Percentiles rank a stretch among this genome's conserved stretches.
Evolutionary conservation across 768 basidiomycete genomes (phyloP).

Genomic region (Hebeloma cylindrosporum): DNA sequence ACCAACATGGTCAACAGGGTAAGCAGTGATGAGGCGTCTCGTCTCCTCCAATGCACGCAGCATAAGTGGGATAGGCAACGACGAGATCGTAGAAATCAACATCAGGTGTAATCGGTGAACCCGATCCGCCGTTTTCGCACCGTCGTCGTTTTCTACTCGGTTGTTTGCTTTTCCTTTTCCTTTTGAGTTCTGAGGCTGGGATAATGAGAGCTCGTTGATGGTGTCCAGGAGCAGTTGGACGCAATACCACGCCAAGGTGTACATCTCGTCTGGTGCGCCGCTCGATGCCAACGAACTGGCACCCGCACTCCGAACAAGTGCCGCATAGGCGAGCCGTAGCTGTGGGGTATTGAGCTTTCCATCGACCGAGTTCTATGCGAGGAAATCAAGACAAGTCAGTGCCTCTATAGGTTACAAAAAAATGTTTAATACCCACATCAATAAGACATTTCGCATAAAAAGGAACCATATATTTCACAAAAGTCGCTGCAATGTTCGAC

Average conservation of each 20-base stretch:
- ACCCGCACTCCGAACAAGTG: constrained; percentile 63
- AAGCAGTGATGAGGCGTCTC: constrained; percentile 31
- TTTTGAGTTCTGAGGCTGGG: constrained; percentile 11
- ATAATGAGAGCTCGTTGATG: constrained; percentile 38
- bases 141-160: constrained; percentile 10
- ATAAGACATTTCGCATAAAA: constrained; percentile 74
- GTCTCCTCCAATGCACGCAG: constrained; percentile 54
- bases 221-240: constrained; percentile 53
- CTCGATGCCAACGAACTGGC: constrained; percentile 31
- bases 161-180: constrained; percentile 21
- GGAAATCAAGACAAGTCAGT: constrained; percentile 3
- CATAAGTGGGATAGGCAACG: constrained; percentile 59
- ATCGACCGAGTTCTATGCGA: constrained; percentile 59
- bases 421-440: constrained; percentile 45
- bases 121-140: constrained; percentile 25
- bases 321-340: constrained; percentile 72
- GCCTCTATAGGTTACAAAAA: not conserved
- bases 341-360: constrained; percentile 62
- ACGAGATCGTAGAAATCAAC: constrained; percentile 64
- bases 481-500: constrained; percentile 29
- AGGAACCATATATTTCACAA: constrained; percentile 61
- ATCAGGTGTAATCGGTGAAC: constrained; percentile 62
- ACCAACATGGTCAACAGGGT: constrained; percentile 23
- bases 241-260: constrained; percentile 69
- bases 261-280: constrained; percentile 24